These are phyloP conservation scores for Saturnispora bothae DNA, from an alignment of 805 yeast genomes.

Conservation along the genomic window DNA sequence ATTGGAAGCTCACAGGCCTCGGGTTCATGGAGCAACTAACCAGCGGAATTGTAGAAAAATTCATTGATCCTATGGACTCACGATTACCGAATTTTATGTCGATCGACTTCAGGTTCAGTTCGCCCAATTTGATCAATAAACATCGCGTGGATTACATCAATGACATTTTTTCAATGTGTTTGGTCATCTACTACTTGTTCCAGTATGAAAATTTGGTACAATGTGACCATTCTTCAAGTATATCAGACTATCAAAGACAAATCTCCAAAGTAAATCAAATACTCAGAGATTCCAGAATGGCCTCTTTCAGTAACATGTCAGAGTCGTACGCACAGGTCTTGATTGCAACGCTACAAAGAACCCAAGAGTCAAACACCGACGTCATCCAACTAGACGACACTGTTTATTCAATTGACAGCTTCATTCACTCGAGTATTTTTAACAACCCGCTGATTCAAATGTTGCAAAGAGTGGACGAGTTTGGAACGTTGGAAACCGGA, in stretches of 20 bases:
- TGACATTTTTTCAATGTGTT: conserved; percentile 80
- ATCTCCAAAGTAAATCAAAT: conserved; percentile 27
- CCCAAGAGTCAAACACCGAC: conserved; percentile 25
- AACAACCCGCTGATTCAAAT: conserved; percentile 77
- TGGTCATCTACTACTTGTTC: conserved; percentile 63
- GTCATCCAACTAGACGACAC: conserved; percentile 19
- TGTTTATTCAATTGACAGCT: conserved; percentile 43
- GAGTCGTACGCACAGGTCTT: conserved; percentile 38
- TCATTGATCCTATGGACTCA: conserved; percentile 62
- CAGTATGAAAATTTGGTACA: conserved; percentile 35
- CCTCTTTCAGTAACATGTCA: conserved; percentile 52
- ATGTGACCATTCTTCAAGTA: conserved; percentile 27
- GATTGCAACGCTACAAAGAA: conserved; percentile 42
- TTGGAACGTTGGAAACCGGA: conserved; percentile 56
- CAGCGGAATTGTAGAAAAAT: conserved; percentile 44
- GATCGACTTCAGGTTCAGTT: conserved; percentile 60
- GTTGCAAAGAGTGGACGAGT: conserved; percentile 71
- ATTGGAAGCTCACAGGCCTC: conserved; percentile 88
- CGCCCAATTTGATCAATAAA: conserved; percentile 76
- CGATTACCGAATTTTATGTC: conserved; percentile 65
- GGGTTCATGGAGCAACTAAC: conserved; percentile 38
- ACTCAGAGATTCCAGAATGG: conserved; percentile 31
- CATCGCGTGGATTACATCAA: conserved; percentile 51
- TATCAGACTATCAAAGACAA: conserved; percentile 50
- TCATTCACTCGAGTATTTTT: conserved; percentile 65